Base-by-base conservation (phyloP, 2,329 filamentous ascomycete species). In the Colletotrichum sp. region DNA sequence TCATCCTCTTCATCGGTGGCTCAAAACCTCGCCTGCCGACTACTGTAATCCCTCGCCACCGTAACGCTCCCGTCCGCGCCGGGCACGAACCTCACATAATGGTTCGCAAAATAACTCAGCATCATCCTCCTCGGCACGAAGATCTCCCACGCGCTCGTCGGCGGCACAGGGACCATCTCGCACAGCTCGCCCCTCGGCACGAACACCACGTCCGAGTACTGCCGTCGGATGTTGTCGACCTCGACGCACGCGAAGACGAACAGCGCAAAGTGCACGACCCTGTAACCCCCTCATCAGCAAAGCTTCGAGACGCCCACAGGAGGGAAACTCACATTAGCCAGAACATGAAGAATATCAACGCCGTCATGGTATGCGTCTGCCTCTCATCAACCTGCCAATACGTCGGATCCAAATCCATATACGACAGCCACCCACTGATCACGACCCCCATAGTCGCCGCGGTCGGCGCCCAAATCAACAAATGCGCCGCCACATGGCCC, bases 201-300 rank as follows among this genome's bases (percentile, higher is more conserved):
- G 65, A 76, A 77, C 6, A 78, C 58, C 16, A 78, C 70, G 60
- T 77, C 77, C 48, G 69, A 73, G 36, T 76, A 72, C 26, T 69
- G 38, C 15, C 76, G 34, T 24, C 63, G 18, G 8, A 43, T 30
- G 15, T 74, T 72, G 75, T 77, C 77, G 6, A 77, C 74, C 34
- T 69, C 77, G 60, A 77, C 67, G 64, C 69, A 71, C 24, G 77
- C 76, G 15, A 77, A 70, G 9, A 76, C 70, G 55, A 78, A 78
- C 8, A 78, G 73, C n/a, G 68, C 34, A 18, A 77, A 78, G 55
- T 78, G 77, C 5, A 78, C 18, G 1, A 65, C 43, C 48, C 77
- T 78, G 43, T 21, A 5, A 8, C 12, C 12, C 0, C 1, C 2
- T 4, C 5, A 6, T 64, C 61, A 64, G 61, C 24, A 9, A 12